phyloP scores from a whole-genome alignment of 2,329 filamentous ascomycete species.

The Verticillium alfalfae region DNA sequence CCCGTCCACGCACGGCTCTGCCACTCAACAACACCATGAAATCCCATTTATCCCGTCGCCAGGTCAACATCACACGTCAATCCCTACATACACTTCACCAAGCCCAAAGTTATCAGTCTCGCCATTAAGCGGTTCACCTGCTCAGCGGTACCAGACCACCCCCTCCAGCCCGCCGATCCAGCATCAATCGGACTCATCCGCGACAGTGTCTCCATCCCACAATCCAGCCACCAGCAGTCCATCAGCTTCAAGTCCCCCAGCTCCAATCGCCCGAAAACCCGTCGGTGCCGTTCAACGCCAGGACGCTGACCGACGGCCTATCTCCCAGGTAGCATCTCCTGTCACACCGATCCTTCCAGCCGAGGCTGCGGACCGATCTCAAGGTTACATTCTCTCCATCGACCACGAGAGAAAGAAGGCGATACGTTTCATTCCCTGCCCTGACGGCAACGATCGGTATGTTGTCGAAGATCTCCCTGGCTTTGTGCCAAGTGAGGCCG shows the following conservation, averaged over 20 bases:
- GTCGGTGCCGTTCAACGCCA: not conserved
- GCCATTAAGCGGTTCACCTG: not conserved
- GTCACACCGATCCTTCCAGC: not conserved
- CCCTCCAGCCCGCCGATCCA: not conserved
- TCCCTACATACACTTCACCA: not conserved
- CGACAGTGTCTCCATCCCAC: not conserved
- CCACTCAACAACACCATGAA: not conserved
- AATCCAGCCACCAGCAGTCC: not conserved
- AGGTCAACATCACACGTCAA: not conserved
- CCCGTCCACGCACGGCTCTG: not conserved
- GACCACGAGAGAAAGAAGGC: not conserved
- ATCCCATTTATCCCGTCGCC: not conserved
- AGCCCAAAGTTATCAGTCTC: not conserved
- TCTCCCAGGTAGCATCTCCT: not conserved
- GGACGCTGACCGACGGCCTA: not conserved
- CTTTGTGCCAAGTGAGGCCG: not conserved
- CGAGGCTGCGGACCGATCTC: not conserved
- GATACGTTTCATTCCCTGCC: not conserved
- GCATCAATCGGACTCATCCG: not conserved
- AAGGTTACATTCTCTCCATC: not conserved
- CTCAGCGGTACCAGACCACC: not conserved
- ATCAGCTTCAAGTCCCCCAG: not conserved
- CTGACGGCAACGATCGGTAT: not conserved
- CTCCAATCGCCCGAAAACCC: not conserved
- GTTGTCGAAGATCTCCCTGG: not conserved